Evolutionary conservation across 495 filamentous ascomycete species (phyloP).

Genomic region (Podospora appendiculata): DNA sequence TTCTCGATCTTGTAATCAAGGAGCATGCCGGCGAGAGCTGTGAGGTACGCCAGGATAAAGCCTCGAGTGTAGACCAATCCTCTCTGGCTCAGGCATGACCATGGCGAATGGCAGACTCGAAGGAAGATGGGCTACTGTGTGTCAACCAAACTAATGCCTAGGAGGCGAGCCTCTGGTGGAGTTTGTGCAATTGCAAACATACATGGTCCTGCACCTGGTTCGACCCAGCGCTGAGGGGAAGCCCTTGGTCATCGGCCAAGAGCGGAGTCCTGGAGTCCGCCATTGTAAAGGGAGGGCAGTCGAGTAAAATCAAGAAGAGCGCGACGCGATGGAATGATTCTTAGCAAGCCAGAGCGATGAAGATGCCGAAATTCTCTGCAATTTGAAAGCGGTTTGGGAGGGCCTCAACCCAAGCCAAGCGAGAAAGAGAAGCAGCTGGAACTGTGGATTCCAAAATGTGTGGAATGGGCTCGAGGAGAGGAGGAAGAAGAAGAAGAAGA

Average conservation of each 20-base stretch:
- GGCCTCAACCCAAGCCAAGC: too few species aligned
- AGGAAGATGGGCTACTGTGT: conserved; percentile 36
- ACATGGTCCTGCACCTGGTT: conserved; percentile 24
- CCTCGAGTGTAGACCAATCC: conserved; percentile 31
- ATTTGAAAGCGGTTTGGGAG: too few species aligned
- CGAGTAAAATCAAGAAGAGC: neutral
- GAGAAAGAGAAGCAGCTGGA: too few species aligned
- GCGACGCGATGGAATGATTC: neutral
- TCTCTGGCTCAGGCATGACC: conserved; percentile 34
- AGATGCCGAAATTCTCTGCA: neutral
- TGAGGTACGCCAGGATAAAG: conserved; percentile 36
- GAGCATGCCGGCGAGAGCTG: conserved; percentile 28
- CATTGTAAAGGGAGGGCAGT: conserved; percentile 1
- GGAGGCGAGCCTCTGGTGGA: neutral
- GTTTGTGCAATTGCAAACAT: conserved; percentile 3
- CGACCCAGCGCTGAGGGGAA: conserved; percentile 1
- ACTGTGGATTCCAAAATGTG: too few species aligned
- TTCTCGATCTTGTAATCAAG: conserved; percentile 29
- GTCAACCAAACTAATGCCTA: conserved; percentile 15
- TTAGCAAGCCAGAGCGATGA: neutral
- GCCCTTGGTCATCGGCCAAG: conserved; percentile 1
- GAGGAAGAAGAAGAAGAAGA: too few species aligned
- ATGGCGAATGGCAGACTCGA: conserved; percentile 45
- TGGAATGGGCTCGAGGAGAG: too few species aligned
- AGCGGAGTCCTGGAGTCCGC: conserved; percentile 6